Evolutionary conservation across 371 early-diverging fungal genomes (phyloP), one percentile per base, ranked within the genome.

Genomic region (Caulochytrium protostelioides): DNA sequence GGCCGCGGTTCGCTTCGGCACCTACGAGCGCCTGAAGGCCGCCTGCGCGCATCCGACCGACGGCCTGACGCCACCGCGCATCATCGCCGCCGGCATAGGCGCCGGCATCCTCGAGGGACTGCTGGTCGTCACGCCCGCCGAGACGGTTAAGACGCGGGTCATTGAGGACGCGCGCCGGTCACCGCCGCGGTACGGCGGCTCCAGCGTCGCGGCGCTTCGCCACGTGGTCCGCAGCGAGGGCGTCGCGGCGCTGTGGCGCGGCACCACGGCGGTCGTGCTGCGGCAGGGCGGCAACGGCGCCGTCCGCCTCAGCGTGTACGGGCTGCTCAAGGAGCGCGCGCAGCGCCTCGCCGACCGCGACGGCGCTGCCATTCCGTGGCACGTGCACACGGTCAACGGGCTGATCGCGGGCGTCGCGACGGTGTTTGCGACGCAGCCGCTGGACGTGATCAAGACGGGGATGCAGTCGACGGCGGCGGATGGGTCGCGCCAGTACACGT

Each of bases 361-460:
- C 43, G 3, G 38, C 22, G n/a, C 5, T 8, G 14, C 6, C 22
- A 42, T 78, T 12, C 81, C 78, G 12, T 61, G 76, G 28, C 42
- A 63, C 4, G 55, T 68, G 28, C 68, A 69, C 1, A 83, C 84
- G 56, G 70, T 47, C 2, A 72, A 75, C 18, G 84, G 86, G 28
- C 70, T 68, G 35, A 47, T 75, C 30, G 90, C 90, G 0, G 92
- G 92, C 6, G 74, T 71, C 34, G 66, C 83, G 17, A 87, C 87
- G 1, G 87, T 87, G 0, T 86, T 85, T 42, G 53, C 79, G 0
- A 91, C 92, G 0, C 86, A 86, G 90, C 90, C 90, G 3, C 41
- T 91, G 20, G 92, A 89, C 53, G 86, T 84, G 1, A 64, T 87
- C 38, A 91, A 91, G 54, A 91, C 92, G 1, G 72, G 79, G 37